phyloP scores from a whole-genome alignment of 805 yeast genomes.

The Yarrowia sp. region DNA sequence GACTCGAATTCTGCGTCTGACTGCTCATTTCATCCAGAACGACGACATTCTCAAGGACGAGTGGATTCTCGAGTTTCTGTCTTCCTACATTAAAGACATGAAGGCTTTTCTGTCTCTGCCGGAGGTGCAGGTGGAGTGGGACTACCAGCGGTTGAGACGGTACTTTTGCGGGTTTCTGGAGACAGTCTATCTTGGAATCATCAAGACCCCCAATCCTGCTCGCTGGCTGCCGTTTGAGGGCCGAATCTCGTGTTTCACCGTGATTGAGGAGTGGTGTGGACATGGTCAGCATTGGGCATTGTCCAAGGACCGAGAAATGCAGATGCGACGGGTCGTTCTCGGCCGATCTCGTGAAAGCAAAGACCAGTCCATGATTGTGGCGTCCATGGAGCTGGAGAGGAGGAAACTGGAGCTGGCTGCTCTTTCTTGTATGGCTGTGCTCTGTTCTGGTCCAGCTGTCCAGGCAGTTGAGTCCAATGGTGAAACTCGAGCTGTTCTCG shows the following conservation, averaged over 20 bases:
- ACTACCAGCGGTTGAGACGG: constrained; percentile 71
- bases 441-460: constrained; percentile 71
- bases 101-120: constrained; percentile 57
- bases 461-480: constrained; percentile 33
- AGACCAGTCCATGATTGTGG: constrained; percentile 45
- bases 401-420: constrained; percentile 66
- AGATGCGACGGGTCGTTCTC: constrained; percentile 44
- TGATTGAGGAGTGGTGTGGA: constrained; percentile 92
- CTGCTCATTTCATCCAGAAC: constrained; percentile 58
- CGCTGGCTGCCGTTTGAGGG: constrained; percentile 83
- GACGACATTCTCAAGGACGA: constrained; percentile 57
- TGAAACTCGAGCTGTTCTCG: constrained; percentile 49
- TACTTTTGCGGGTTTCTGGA: constrained; percentile 82
- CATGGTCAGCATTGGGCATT: constrained; percentile 63
- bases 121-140: constrained; percentile 59
- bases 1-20: constrained; percentile 69
- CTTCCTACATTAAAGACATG: constrained; percentile 57
- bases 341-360: constrained; percentile 42
- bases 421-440: constrained; percentile 76
- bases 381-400: constrained; percentile 77
- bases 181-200: constrained; percentile 52
- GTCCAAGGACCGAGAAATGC: constrained; percentile 65
- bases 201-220: constrained; percentile 37
- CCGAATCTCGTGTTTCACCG: constrained; percentile 74
- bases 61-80: constrained; percentile 62